Evolutionary conservation across 257 asterid species (phyloP).

Genomic region (Verbascum thapsus): DNA sequence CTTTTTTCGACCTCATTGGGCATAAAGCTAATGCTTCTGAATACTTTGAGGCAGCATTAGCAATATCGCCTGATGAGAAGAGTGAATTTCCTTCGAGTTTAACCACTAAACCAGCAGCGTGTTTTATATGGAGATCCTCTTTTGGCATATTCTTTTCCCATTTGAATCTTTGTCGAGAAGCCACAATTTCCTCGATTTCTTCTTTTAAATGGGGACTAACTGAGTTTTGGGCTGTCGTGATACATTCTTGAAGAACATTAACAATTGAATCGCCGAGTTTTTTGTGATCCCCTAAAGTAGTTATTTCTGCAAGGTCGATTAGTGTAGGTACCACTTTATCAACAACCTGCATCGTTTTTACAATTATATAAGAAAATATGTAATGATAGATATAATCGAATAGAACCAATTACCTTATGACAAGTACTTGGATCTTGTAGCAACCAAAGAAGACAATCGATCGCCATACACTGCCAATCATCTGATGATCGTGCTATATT

Average conservation of each 20-base stretch:
- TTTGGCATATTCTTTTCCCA: conserved; percentile 96
- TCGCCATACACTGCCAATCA: conserved; percentile 99
- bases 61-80: conserved; percentile 87
- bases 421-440: conserved; percentile 87
- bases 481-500: conserved; percentile 95
- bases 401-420: conserved; percentile 66
- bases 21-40: conserved; percentile 86
- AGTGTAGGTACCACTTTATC: conserved; percentile 78
- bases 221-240: conserved; percentile 59
- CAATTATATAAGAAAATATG: not conserved
- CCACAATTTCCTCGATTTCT: conserved; percentile 72
- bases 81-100: conserved; percentile 96
- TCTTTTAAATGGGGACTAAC: conserved; percentile 54
- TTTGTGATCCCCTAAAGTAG: conserved; percentile 89
- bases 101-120: conserved; percentile 94
- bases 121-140: conserved; percentile 98
- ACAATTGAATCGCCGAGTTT: conserved; percentile 89
- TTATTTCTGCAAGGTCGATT: conserved; percentile 85
- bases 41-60: conserved; percentile 89
- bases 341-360: conserved; percentile 53
- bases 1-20: conserved; percentile 92
- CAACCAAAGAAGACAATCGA: conserved; percentile 96
- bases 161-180: conserved; percentile 73
- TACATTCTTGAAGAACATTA: conserved; percentile 71
- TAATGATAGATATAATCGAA: too few relatives aligned